Conservation (phyloP, 495 filamentous ascomycete species). For the Cercophora newfieldiana region DNA sequence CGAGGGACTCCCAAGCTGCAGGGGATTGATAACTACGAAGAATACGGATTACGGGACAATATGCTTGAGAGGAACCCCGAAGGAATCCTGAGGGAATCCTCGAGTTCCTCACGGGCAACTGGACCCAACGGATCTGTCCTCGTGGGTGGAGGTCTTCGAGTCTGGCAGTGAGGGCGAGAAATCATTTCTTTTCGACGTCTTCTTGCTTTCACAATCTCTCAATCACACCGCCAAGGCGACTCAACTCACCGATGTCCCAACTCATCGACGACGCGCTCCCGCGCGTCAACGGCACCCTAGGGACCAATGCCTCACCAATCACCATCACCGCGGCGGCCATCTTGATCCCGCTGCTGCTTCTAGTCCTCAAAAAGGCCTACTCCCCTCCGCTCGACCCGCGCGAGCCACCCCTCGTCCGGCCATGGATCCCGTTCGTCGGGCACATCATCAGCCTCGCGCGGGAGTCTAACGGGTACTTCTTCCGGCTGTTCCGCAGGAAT, state of each 20-base stretch:
- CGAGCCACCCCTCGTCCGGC: constrained; percentile 24
- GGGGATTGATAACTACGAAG: too few relatives aligned
- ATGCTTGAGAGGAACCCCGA: too few relatives aligned
- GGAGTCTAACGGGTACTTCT: constrained; percentile 14
- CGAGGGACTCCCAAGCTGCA: too few relatives aligned
- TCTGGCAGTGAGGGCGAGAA: too few relatives aligned
- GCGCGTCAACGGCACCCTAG: not conserved
- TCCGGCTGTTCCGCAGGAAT: constrained; percentile 16
- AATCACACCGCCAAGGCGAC: too few relatives aligned
- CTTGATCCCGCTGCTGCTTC: constrained; percentile 23
- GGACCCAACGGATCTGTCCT: too few relatives aligned
- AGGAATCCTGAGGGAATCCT: too few relatives aligned
- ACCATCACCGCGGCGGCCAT: constrained; percentile 8
- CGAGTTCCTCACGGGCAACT: too few relatives aligned
- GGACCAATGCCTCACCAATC: not conserved
- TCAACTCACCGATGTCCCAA: not conserved
- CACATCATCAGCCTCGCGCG: constrained; percentile 19
- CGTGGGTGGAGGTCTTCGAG: too few relatives aligned
- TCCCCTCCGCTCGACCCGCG: constrained; percentile 21
- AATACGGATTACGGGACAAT: too few relatives aligned
- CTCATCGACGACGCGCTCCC: not conserved
- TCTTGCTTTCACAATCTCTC: too few relatives aligned
- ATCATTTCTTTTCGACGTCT: too few relatives aligned
- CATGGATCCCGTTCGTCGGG: constrained; percentile 26
- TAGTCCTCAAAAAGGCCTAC: constrained; percentile 5